phyloP scores from a whole-genome alignment of 208 protist species.

The Acanthamoeba castellanii region DNA sequence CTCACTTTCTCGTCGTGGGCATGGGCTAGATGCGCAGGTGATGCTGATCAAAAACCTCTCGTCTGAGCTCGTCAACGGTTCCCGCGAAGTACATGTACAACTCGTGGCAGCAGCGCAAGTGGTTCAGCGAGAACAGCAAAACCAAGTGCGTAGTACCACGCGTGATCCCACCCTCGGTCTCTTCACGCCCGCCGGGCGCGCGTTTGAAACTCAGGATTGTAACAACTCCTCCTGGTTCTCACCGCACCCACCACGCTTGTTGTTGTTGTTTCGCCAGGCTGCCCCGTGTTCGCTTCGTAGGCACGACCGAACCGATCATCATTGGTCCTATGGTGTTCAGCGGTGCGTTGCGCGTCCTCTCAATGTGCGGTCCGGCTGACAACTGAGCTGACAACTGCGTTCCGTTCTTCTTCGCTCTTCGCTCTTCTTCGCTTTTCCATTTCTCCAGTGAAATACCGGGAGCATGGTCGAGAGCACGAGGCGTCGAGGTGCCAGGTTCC shows the following conservation, averaged over 20 bases:
- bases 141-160: no score
- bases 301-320: background rate
- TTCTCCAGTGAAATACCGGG: background rate
- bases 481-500: constrained; percentile 79
- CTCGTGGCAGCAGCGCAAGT: background rate
- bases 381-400: no score
- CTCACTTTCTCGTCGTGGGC: no score
- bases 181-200: background rate
- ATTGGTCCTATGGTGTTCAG: background rate
- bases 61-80: constrained; percentile 83
- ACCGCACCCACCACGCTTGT: no score
- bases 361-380: no score
- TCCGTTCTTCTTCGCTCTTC: no score
- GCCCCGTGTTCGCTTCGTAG: background rate
- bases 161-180: background rate
- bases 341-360: background rate
- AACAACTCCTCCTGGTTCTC: background rate
- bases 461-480: background rate
- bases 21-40: constrained; percentile 83
- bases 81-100: constrained; percentile 5
- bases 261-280: background rate
- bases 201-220: no score
- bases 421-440: no score
- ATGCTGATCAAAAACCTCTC: constrained; percentile 87
- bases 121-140: background rate